Conservation (phyloP, 179 eudicot species). For the Monotropa hypopitys region DNA sequence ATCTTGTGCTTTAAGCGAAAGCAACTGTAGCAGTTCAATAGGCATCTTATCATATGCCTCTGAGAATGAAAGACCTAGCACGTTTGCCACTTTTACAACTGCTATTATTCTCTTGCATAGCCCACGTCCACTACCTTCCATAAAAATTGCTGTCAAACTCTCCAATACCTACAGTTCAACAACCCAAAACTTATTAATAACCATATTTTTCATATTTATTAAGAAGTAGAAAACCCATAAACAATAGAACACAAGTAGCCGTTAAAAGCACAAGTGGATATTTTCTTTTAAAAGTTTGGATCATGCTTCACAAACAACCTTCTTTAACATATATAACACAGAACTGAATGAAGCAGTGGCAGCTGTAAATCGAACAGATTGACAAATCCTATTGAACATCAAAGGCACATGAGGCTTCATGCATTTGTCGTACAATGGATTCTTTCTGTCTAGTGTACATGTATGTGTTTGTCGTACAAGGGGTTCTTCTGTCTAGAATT, state of each 20-base stretch:
- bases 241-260: not conserved
- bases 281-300: not conserved
- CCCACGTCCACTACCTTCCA: constrained; percentile 82
- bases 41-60: constrained; percentile 93
- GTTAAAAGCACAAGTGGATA: not conserved
- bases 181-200: not conserved
- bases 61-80: constrained; percentile 58
- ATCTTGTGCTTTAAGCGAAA: constrained; percentile 96
- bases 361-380: not conserved
- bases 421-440: not conserved
- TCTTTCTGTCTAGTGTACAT: not conserved
- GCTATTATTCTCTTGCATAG: constrained; percentile 77
- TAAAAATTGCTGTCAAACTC: constrained; percentile 39
- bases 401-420: not conserved
- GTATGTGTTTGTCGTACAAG: not conserved
- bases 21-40: constrained; percentile 72
- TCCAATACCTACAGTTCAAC: constrained; percentile 47
- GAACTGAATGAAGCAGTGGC: not conserved
- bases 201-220: not conserved
- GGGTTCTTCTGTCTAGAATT: not conserved
- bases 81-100: constrained; percentile 82
- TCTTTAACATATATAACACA: not conserved
- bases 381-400: not conserved
- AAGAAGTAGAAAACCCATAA: not conserved
- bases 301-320: not conserved